phyloP scores from a whole-genome alignment of 2,329 filamentous ascomycete species.

The Trichoderma semiorbis region DNA sequence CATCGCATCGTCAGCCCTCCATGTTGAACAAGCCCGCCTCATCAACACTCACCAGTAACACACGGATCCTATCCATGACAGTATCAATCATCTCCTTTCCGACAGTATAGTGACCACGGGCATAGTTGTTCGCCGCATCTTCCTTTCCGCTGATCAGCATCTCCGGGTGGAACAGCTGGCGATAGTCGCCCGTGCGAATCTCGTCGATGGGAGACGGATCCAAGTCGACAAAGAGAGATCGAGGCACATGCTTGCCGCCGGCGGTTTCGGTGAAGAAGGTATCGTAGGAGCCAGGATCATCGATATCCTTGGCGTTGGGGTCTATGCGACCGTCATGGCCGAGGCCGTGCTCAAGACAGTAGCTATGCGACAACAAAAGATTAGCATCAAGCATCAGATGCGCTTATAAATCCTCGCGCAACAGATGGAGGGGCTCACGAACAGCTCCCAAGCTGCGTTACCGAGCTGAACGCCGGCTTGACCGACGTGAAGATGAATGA shows the following conservation, averaged over 20 bases:
- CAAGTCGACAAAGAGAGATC: slow-evolving; percentile 69
- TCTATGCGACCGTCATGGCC: slow-evolving; percentile 62
- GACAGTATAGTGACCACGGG: slow-evolving; percentile 72
- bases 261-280: slow-evolving; percentile 73
- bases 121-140: slow-evolving; percentile 75
- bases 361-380: slow-evolving; percentile 43
- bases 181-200: slow-evolving; percentile 66
- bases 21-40: slow-evolving; percentile 7
- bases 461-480: slow-evolving; percentile 72
- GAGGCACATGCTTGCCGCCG: slow-evolving; percentile 68
- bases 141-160: slow-evolving; percentile 71
- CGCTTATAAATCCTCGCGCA: neutral
- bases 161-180: slow-evolving; percentile 69
- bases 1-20: neutral
- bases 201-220: slow-evolving; percentile 72
- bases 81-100: slow-evolving; percentile 73
- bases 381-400: slow-evolving; percentile 22
- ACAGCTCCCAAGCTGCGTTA: slow-evolving; percentile 75
- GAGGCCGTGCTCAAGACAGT: slow-evolving; percentile 70
- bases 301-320: slow-evolving; percentile 56
- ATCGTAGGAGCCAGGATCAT: slow-evolving; percentile 63
- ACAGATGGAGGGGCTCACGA: slow-evolving; percentile 39
- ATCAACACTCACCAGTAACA: slow-evolving; percentile 55
- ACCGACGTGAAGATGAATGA: slow-evolving; percentile 62
- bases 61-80: slow-evolving; percentile 67